phyloP scores from a whole-genome alignment of 768 basidiomycete genomes.

The Leucocoprinus sp. region DNA sequence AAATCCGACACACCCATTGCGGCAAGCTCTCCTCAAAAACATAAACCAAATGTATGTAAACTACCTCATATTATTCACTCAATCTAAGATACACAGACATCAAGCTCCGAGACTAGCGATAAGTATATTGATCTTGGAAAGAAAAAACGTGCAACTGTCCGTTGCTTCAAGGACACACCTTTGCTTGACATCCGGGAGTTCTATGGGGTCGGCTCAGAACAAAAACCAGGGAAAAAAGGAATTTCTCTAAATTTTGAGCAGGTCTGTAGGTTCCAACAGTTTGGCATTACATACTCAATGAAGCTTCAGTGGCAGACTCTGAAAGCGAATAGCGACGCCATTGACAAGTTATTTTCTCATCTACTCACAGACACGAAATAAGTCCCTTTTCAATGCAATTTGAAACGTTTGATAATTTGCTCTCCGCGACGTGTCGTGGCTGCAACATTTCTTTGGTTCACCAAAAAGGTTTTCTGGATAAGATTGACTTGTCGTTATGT shows the following conservation, averaged over 20 bases:
- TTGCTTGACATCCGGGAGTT: constrained; percentile 72
- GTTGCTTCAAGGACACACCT: constrained; percentile 39
- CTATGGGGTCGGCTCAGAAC: constrained; percentile 43
- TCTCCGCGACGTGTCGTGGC: too few species aligned
- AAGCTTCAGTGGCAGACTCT: constrained; percentile 47
- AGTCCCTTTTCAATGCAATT: constrained; percentile 6
- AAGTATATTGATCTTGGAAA: constrained; percentile 67
- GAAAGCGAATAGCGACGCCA: constrained; percentile 30
- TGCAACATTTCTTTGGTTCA: too few species aligned
- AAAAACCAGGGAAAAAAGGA: constrained; percentile 78
- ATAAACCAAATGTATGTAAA: not conserved
- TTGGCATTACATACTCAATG: not conserved
- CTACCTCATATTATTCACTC: not conserved
- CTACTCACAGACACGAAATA: constrained; percentile 19
- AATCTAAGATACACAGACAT: not conserved
- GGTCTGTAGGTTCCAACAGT: constrained; percentile 26
- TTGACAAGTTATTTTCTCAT: constrained; percentile 45
- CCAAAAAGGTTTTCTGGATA: too few species aligned
- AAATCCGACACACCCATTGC: not conserved
- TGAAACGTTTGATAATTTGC: too few species aligned
- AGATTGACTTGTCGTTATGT: constrained; percentile 1
- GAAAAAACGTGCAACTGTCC: constrained; percentile 58
- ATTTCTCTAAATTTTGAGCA: constrained; percentile 61
- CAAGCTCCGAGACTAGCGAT: constrained; percentile 26
- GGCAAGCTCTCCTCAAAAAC: not conserved